Conservation (phyloP, 768 basidiomycete genomes). For the Boletus subparvulus region DNA sequence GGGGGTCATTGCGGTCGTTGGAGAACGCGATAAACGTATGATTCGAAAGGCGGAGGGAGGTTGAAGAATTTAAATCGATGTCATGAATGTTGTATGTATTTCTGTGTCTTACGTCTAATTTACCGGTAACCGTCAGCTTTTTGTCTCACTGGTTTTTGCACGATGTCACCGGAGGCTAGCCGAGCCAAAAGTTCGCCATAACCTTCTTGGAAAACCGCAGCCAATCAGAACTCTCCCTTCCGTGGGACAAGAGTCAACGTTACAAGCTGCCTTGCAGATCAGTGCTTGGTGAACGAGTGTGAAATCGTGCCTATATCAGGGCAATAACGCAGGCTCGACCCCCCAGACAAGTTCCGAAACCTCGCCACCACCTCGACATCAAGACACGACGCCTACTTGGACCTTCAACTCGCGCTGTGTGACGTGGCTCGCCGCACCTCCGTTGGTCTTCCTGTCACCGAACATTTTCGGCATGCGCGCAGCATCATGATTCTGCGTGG, state of each 20-base stretch:
- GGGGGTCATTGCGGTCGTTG: conserved; percentile 80
- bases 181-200: too few species aligned
- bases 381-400: not conserved
- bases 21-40: conserved; percentile 81
- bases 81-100: not conserved
- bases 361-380: conserved; percentile 7
- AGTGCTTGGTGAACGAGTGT: too few species aligned
- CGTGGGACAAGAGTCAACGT: too few species aligned
- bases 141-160: not conserved
- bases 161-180: too few species aligned
- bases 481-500: too few species aligned
- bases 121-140: not conserved
- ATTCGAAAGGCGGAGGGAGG: conserved; percentile 66
- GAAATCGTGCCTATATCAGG: not conserved
- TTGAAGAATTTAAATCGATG: conserved; percentile 7
- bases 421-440: too few species aligned
- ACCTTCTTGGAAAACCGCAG: too few species aligned
- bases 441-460: too few species aligned
- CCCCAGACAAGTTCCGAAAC: not conserved
- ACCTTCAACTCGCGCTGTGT: not conserved
- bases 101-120: not conserved
- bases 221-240: too few species aligned
- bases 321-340: not conserved
- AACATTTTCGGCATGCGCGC: too few species aligned
- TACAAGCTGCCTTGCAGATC: too few species aligned